Evolutionary conservation across 495 filamentous ascomycete species (phyloP), one percentile per base, ranked within the genome.

Genomic region (Xylaria longipes): DNA sequence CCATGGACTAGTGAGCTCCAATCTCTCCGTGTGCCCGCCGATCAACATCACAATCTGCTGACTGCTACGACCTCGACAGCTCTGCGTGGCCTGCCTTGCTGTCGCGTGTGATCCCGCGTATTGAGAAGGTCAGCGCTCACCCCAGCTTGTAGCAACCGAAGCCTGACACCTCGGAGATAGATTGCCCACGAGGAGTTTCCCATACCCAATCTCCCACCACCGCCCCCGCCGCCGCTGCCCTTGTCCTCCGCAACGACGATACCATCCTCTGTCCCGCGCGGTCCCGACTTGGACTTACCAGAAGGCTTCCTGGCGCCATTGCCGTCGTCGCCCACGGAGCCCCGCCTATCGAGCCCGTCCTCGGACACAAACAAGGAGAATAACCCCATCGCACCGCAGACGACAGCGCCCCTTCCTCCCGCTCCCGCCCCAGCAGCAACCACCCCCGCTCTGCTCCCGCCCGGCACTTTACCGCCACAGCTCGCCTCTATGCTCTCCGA

Each of bases 1-100:
- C 84, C 31, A 89, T 95, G 80, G 89, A 93, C 72, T 85, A 87
- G 93, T 94, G 87, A 80, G 85, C 25, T 31, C 8, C 31, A 54
- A 54, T 52, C 35, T 58, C 39, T 48, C 52, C 31, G 15, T 22
- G 8, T 2, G 31, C 62, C 14, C 27, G 33, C 37, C 25, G 2
- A 29, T 4, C 27, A 50, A 3, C 8, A 20, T 31, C n/a, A 12
- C 15, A 50, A 27, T 15, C 20, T n/a, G 31, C 72, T 60, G 11
- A 65, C 68, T 25, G 50, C 31, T 31, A 61, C 41, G 33, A 45
- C 54, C 33, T 22, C 35, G 15, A 69, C 35, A 85, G 83, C 71
- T 78, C 83, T 33, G 58, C 68, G 39, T 85, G 83, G 83, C 82
- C 82, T 25, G 66, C 68, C 41, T 71, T 85, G 61, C 73, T 84